phyloP scores from a whole-genome alignment of 495 filamentous ascomycete genomes.

The Aspergillus conjunctus region DNA sequence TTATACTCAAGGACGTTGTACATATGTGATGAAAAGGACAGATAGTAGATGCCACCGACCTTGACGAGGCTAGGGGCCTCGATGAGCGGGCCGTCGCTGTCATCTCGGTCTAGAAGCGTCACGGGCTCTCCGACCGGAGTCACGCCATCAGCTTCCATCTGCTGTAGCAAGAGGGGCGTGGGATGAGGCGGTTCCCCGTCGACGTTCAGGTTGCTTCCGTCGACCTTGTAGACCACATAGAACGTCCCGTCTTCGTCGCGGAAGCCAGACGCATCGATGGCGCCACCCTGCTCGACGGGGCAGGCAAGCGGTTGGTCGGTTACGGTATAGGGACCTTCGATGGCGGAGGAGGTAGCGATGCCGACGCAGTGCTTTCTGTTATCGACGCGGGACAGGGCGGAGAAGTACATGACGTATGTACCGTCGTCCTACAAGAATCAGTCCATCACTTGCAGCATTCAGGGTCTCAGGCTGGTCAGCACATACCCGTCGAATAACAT shows the following conservation, averaged over 20 bases:
- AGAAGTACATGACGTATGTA: slow-evolving; percentile 62
- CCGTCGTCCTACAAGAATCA: slow-evolving; percentile 38
- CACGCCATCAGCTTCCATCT: slow-evolving; percentile 52
- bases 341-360: slow-evolving; percentile 42
- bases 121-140: slow-evolving; percentile 54
- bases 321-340: slow-evolving; percentile 55
- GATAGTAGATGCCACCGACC: slow-evolving; percentile 50
- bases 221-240: slow-evolving; percentile 64
- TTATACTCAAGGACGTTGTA: slow-evolving; percentile 55
- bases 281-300: slow-evolving; percentile 52
- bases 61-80: slow-evolving; percentile 61
- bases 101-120: slow-evolving; percentile 56
- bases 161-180: slow-evolving; percentile 64
- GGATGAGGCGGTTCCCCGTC: slow-evolving; percentile 52
- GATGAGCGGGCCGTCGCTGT: slow-evolving; percentile 59
- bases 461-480: not conserved
- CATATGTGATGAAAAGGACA: slow-evolving; percentile 65
- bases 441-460: not conserved
- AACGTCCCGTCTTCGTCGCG: slow-evolving; percentile 52
- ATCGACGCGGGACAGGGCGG: slow-evolving; percentile 43
- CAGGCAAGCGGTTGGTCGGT: slow-evolving; percentile 53
- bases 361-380: slow-evolving; percentile 57
- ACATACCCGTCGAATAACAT: slow-evolving; percentile 43
- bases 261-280: slow-evolving; percentile 62
- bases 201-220: slow-evolving; percentile 60